phyloP scores from a whole-genome alignment of 163 green algal species.

The Trebouxiophyceae sp. region DNA sequence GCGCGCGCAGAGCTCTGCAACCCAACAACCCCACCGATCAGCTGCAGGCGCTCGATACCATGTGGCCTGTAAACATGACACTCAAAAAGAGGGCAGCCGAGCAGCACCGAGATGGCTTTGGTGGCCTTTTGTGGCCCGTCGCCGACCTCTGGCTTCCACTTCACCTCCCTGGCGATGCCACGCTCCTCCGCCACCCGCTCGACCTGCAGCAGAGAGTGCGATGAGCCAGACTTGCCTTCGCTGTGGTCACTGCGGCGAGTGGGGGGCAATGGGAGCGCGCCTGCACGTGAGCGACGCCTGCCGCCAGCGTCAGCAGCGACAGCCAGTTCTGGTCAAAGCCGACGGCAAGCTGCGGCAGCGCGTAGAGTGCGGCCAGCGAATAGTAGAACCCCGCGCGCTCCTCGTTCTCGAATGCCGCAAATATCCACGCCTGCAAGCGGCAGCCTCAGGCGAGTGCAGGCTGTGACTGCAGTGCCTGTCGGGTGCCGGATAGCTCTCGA shows the following conservation, averaged over 20 bases:
- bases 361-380: neutral
- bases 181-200: neutral
- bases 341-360: neutral
- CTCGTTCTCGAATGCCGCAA: conserved; percentile 8
- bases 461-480: neutral
- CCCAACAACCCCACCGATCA: too few relatives aligned
- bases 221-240: neutral
- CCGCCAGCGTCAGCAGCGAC: neutral
- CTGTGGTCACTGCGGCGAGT: too few relatives aligned
- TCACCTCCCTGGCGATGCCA: neutral
- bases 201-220: neutral
- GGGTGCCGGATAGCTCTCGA: neutral
- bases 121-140: too few relatives aligned
- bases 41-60: too few relatives aligned
- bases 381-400: conserved; percentile 5
- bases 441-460: neutral
- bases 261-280: neutral
- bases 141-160: too few relatives aligned
- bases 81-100: too few relatives aligned
- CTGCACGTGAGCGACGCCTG: conserved; percentile 4
- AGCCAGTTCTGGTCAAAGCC: conserved; percentile 4
- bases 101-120: too few relatives aligned
- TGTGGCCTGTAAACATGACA: too few relatives aligned
- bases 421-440: conserved; percentile 9
- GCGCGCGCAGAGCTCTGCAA: too few relatives aligned